phyloP scores from a whole-genome alignment of 768 basidiomycete species.

The Leccinum rimulosum region DNA sequence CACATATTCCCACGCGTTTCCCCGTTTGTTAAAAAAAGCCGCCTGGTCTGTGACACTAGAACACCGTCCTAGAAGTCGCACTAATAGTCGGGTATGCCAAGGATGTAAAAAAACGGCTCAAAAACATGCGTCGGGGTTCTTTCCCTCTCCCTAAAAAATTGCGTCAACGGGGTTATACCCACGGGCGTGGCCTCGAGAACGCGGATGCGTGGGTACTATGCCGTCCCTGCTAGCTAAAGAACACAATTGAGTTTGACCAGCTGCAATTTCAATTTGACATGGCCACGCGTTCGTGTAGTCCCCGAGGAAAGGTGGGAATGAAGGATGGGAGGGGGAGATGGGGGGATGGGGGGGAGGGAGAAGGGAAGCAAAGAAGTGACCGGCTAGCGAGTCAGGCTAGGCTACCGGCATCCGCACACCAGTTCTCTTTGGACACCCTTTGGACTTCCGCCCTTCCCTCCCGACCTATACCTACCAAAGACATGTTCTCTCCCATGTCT shows the following conservation, averaged over 20 bases:
- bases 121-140: neutral
- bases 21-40: neutral
- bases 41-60: neutral
- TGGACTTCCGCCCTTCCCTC: neutral
- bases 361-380: neutral
- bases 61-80: neutral
- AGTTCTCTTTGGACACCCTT: neutral
- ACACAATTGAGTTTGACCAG: constrained; percentile 18
- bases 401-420: neutral
- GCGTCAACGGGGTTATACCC: neutral
- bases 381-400: neutral
- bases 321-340: neutral
- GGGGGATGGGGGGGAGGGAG: neutral
- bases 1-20: neutral
- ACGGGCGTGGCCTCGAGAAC: constrained; percentile 2
- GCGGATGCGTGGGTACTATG: constrained; percentile 11
- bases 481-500: constrained; percentile 4
- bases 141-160: neutral
- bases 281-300: constrained; percentile 4
- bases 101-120: neutral
- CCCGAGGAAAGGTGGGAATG: neutral
- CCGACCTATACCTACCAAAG: neutral
- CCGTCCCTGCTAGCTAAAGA: neutral
- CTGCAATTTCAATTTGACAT: constrained; percentile 18
- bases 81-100: neutral